Evolutionary conservation across 768 basidiomycete genomes (phyloP).

Genomic region (Auriculariales sp.): DNA sequence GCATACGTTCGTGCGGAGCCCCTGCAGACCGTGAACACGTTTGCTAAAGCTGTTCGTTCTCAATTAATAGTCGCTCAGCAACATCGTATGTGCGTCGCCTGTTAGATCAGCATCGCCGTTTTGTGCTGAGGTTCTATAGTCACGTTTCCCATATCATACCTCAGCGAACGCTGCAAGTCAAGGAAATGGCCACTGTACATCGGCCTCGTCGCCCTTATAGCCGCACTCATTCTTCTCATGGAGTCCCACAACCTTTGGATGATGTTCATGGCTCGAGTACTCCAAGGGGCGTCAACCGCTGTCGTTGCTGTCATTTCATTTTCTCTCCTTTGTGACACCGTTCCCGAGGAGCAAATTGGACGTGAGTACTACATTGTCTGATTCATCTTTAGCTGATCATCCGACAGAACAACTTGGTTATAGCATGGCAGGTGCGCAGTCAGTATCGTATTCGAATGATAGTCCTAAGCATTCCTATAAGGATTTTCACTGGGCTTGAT

Average conservation of each 20-base stretch:
- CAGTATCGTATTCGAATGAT: no score
- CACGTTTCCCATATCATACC: background rate
- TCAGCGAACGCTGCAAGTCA: background rate
- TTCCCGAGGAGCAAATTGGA: constrained; percentile 32
- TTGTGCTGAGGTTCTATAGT: no score
- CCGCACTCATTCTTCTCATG: constrained; percentile 47
- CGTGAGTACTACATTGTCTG: no score
- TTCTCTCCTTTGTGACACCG: constrained; percentile 45
- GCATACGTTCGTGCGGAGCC: constrained; percentile 40
- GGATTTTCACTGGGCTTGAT: no score
- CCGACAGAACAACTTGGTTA: no score
- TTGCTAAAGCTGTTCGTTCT: no score
- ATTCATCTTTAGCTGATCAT: no score
- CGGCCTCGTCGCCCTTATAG: constrained; percentile 12
- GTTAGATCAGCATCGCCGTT: no score
- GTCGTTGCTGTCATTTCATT: constrained; percentile 50
- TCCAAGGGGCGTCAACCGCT: constrained; percentile 47
- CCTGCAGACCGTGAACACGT: no score
- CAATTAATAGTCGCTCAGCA: constrained; percentile 33
- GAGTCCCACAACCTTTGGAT: constrained; percentile 40
- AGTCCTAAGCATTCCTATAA: no score
- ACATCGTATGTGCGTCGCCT: constrained; percentile 33
- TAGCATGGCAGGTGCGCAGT: no score
- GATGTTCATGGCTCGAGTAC: constrained; percentile 42
- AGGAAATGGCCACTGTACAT: background rate